Base-by-base conservation (phyloP, 179 eudicot genomes). In the Actinidia polygama region DNA sequence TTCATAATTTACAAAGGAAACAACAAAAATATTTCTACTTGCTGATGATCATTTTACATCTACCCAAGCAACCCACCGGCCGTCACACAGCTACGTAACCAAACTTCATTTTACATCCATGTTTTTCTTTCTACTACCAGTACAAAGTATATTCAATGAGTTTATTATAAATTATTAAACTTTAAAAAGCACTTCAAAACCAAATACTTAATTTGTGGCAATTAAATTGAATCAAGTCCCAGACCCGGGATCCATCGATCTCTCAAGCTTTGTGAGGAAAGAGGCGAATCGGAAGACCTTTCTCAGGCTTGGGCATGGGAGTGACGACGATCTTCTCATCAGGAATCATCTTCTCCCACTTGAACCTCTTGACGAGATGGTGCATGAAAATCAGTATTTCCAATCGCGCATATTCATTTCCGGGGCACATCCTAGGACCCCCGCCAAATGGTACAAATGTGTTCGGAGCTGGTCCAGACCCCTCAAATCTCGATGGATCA, bases 271-370 rank as follows among this genome's bases (percentile, higher is more conserved):
- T 68, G 66, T 75, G 79, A 75, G 79, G 66, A 12, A 4, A 75
- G 5, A 75, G 79, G 50, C 79, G 79, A 50, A 75, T 75, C 3
- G 79, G 79, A 57, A 75, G 79, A 4, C 79, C 79, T 18, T 75
- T 55, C 19, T 75, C 79, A 16, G 79, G 79, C 4, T 55, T 55
- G 15, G 66, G 67, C 66, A 57, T 30, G 51, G 79, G 79, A 58
- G 57, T 50, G 3, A 15, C 47, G 1, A 73, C 57, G 5, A 73
- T 51, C 44, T 73, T 73, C 59, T 73, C 77, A 3, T 73, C 12
- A 21, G 61, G 77, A 53, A 73, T 50, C 61, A 73, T 10, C 10
- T 19, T 73, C 58, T 51, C 61, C 77, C 77, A 73, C 61, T 73
- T 73, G 77, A 73, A 73, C 77, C 46, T 73, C 16, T 10, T 53